These are phyloP conservation scores for Williopsis jadinii DNA, from an alignment of 1,139 yeast species.

Conservation along the genomic window DNA sequence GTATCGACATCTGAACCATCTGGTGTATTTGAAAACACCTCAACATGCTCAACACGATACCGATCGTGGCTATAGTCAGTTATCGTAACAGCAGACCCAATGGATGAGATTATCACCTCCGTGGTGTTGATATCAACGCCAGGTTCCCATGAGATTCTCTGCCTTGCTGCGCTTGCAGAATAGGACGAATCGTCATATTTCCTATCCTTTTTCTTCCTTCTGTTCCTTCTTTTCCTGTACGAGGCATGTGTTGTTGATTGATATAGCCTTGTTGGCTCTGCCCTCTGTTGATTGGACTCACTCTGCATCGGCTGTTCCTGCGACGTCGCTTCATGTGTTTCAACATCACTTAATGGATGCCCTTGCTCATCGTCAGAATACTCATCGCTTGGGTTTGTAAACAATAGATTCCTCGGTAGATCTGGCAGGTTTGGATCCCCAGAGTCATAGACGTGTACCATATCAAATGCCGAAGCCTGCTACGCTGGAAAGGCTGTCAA, in stretches of 20 bases:
- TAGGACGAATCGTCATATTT: slow-evolving; percentile 27
- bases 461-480: not conserved
- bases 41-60: slow-evolving; percentile 34
- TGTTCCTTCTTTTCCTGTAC: slow-evolving; percentile 1
- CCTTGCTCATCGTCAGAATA: slow-evolving; percentile 14
- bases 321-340: not conserved
- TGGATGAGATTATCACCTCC: slow-evolving; percentile 38
- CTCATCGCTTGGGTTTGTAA: slow-evolving; percentile 20
- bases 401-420: slow-evolving; percentile 25
- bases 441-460: slow-evolving; percentile 29
- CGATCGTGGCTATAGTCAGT: slow-evolving; percentile 38
- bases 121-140: slow-evolving; percentile 45
- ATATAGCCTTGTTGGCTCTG: slow-evolving; percentile 7
- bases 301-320: not conserved
- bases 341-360: not conserved
- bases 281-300: not conserved
- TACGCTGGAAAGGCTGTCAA: too few relatives aligned
- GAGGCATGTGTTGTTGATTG: not conserved
- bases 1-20: slow-evolving; percentile 1
- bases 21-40: slow-evolving; percentile 22
- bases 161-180: slow-evolving; percentile 26
- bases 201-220: slow-evolving; percentile 18
- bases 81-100: slow-evolving; percentile 40
- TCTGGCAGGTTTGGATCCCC: slow-evolving; percentile 34
- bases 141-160: slow-evolving; percentile 46